Conservation (phyloP, 257 asterid species). For the Jacaranda mimosifolia region DNA sequence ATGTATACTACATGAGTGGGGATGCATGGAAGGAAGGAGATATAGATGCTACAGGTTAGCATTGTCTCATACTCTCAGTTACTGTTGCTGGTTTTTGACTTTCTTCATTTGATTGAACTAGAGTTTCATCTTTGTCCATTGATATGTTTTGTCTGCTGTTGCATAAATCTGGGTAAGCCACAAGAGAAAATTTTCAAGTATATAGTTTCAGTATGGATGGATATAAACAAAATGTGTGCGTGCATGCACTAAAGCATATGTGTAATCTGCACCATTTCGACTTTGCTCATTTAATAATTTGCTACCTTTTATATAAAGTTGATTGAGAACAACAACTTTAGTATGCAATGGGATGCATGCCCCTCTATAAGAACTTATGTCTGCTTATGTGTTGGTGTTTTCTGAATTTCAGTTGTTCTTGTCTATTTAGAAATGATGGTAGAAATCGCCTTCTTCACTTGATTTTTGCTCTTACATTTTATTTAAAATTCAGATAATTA, state of each 20-base stretch:
- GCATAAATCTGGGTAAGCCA: not conserved
- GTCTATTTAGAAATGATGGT: not conserved
- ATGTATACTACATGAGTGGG: conserved; percentile 99
- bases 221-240: not conserved
- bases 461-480: not conserved
- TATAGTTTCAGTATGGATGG: conserved; percentile 24
- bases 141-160: conserved; percentile 24
- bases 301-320: not conserved
- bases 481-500: not conserved
- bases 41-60: conserved; percentile 97
- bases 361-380: not conserved
- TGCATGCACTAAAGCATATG: not conserved
- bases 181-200: conserved; percentile 11
- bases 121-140: not conserved
- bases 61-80: conserved; percentile 25
- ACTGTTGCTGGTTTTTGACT: not conserved
- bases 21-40: conserved; percentile 99
- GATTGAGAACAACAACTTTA: not conserved
- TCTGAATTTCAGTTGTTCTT: not conserved
- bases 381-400: not conserved
- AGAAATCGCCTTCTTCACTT: not conserved
- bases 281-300: not conserved
- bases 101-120: not conserved
- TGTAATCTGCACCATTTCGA: not conserved
- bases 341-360: conserved; percentile 9